phyloP scores from a whole-genome alignment of 331 rosid genomes.

The Saraca asoca region DNA sequence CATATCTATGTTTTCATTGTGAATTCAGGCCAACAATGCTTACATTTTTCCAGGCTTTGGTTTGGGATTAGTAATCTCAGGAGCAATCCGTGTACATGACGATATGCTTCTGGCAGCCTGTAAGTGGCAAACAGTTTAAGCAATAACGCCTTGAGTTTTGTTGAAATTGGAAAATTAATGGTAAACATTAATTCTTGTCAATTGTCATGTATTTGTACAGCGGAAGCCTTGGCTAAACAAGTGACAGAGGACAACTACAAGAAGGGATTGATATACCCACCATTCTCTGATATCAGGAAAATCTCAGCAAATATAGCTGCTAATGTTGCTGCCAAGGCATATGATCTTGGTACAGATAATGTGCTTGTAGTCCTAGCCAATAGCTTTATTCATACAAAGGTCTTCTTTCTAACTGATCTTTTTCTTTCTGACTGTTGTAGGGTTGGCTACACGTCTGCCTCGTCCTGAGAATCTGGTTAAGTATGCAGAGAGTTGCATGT shows the following conservation, averaged over 20 bases:
- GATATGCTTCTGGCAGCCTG: constrained; percentile 98
- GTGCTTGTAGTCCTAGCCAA: constrained; percentile 22
- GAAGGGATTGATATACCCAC: constrained; percentile 78
- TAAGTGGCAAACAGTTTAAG: constrained; percentile 47
- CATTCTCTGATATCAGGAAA: constrained; percentile 73
- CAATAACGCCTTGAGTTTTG: constrained; percentile 2
- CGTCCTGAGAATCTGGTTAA: constrained; percentile 82
- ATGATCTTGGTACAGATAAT: constrained; percentile 83
- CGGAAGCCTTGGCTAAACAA: constrained; percentile 79
- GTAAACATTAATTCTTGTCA: constrained; percentile 11
- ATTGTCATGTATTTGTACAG: constrained; percentile 44
- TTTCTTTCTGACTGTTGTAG: constrained; percentile 37
- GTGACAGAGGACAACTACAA: constrained; percentile 69
- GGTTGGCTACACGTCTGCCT: constrained; percentile 89
- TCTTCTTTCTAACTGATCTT: constrained; percentile 1
- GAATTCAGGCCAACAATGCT: constrained; percentile 83
- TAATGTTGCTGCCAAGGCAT: constrained; percentile 91
- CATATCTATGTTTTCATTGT: constrained; percentile 32
- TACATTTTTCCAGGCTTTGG: constrained; percentile 95
- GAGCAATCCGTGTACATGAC: constrained; percentile 87
- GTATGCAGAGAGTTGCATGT: constrained; percentile 97
- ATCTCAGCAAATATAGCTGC: constrained; percentile 94
- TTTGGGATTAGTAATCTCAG: constrained; percentile 83
- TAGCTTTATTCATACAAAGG: constrained; percentile 14
- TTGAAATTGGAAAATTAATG: neutral